Evolutionary conservation across 2,329 filamentous ascomycete genomes (phyloP).

Genomic region (Phialocephala subalpina): DNA sequence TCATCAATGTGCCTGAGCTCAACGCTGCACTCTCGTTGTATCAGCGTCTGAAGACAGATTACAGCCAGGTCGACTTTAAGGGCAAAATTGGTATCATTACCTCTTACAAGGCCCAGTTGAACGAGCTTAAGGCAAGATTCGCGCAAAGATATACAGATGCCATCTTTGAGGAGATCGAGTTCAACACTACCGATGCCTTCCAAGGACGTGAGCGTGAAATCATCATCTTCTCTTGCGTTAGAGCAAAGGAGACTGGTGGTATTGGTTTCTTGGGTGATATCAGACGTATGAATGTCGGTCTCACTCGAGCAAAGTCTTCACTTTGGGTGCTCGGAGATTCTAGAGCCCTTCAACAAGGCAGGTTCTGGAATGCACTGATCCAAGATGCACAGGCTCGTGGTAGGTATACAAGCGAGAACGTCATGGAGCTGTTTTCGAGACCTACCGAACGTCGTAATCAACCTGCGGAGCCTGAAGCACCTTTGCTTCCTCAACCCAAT

Average conservation of each 20-base stretch:
- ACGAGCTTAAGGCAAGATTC: constrained; percentile 81
- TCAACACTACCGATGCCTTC: constrained; percentile 99
- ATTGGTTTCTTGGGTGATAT: constrained; percentile 99
- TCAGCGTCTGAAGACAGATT: constrained; percentile 79
- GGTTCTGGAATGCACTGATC: constrained; percentile 90
- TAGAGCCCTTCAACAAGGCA: constrained; percentile 81
- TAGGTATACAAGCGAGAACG: constrained; percentile 76
- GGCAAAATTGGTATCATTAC: constrained; percentile 97
- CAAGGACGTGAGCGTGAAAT: constrained; percentile 96
- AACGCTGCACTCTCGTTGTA: constrained; percentile 88
- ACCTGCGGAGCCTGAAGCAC: constrained; percentile 18
- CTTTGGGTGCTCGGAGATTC: constrained; percentile 97
- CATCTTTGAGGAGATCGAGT: constrained; percentile 85
- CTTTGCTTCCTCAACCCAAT: constrained; percentile 7
- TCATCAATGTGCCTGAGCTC: constrained; percentile 88
- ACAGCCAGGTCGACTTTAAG: constrained; percentile 70
- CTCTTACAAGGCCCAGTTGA: constrained; percentile 93
- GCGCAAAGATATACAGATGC: constrained; percentile 73
- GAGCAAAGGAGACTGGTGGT: constrained; percentile 89
- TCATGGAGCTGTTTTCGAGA: constrained; percentile 60
- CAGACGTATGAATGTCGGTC: constrained; percentile 97
- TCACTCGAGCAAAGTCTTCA: constrained; percentile 95
- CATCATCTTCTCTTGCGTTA: constrained; percentile 98
- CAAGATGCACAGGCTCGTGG: constrained; percentile 79
- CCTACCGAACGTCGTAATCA: constrained; percentile 46